Evolutionary conservation across 345 rosid genomes (phyloP).

Genomic region (Eucalyptus polyanthemos): DNA sequence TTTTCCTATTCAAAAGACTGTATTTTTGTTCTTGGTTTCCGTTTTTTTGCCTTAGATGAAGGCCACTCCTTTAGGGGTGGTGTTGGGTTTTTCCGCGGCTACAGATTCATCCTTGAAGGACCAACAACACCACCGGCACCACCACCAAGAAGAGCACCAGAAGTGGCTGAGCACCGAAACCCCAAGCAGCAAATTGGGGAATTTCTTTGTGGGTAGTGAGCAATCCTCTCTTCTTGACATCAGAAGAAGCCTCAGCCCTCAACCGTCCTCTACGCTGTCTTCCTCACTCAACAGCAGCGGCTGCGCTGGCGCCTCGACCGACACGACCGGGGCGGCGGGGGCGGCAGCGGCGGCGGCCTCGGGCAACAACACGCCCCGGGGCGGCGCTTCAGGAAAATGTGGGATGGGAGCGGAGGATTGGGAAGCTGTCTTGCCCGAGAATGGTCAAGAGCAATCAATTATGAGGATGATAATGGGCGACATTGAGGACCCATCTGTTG

Average conservation of each 20-base stretch:
- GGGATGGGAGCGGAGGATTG: constrained; percentile 7
- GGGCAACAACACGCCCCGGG: neutral
- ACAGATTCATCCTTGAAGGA: constrained; percentile 12
- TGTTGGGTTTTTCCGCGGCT: constrained; percentile 32
- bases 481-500: constrained; percentile 8
- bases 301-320: neutral
- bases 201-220: constrained; percentile 13
- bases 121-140: constrained; percentile 6
- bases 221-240: constrained; percentile 7
- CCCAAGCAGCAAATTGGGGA: constrained; percentile 3
- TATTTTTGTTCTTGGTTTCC: neutral
- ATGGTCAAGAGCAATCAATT: constrained; percentile 30
- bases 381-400: neutral
- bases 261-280: constrained; percentile 47
- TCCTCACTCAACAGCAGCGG: constrained; percentile 36
- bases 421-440: constrained; percentile 1
- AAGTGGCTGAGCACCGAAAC: constrained; percentile 5
- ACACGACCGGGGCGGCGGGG: neutral
- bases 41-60: constrained; percentile 14
- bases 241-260: constrained; percentile 56
- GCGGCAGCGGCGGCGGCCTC: neutral
- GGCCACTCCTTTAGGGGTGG: constrained; percentile 71
- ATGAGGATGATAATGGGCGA: constrained; percentile 20
- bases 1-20: neutral
- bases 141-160: constrained; percentile 2